Evolutionary conservation across 495 filamentous ascomycete species (phyloP), one percentile per base, ranked within the genome.

Genomic region (Neurospora sp.): DNA sequence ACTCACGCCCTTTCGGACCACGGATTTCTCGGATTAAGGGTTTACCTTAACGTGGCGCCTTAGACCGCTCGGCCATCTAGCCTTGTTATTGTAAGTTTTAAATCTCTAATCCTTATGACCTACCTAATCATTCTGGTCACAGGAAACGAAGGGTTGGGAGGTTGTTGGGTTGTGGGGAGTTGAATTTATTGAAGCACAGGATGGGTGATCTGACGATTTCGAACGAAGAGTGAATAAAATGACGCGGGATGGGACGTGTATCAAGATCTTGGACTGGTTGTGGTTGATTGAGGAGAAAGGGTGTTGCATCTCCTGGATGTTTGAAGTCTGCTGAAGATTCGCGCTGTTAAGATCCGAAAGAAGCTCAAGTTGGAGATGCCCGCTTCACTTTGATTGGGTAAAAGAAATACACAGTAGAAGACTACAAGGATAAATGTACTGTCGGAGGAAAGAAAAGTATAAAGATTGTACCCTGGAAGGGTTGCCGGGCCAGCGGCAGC

Each of bases 1-100:
- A 74, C 73, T 48, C 73, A 66, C 54, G 70, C 73, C 73, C 73
- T 40, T 74, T 74, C 48, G 40, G 72, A 71, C 43, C 43, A 48
- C 43, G 43, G n/a, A 48, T 21, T 48, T 48, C n/a, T 48, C n/a
- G 43, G 4, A 48, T 48, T 43, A 43, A 43, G 40, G 40, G 40
- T 43, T 43, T 19, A 43, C 40, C 40, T 43, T 19, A 43, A 43
- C 40, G 40, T 43, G 40, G 40, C 40, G 40, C 40, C 40, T 43
- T 43, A 43, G 40, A 43, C 40, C 40, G 40, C 40, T 43, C 40
- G 40, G 40, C 17, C 40, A 43, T 43, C 40, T 43, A 19, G 40
- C 19, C 42, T 43, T 19, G 17, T 19, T 42, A 6, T 17, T 42
- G 40, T 17, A 19, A 42, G 3, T 8, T 2, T 21, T 10, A 3